Percentiles rank a stretch among this genome's conserved stretches.
Evolutionary conservation across 2,329 filamentous ascomycete genomes (phyloP).

Genomic region (Penicillium palitans): DNA sequence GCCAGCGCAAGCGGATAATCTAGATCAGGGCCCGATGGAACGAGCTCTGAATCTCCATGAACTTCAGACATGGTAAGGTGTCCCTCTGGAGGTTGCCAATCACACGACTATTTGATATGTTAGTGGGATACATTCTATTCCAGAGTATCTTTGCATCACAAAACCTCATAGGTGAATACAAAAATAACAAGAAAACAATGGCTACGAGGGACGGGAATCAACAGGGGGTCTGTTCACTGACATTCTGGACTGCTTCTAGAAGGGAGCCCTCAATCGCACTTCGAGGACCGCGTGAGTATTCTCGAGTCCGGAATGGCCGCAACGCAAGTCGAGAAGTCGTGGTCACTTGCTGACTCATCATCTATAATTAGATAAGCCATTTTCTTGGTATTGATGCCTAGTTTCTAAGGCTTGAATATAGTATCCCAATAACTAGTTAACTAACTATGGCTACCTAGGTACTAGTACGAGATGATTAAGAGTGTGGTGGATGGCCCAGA

Average conservation of each 20-base stretch:
- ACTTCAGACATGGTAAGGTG: slow-evolving; percentile 39
- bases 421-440: too few species aligned
- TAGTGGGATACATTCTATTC: slow-evolving; percentile 24
- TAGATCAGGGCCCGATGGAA: slow-evolving; percentile 33
- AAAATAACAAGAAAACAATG: slow-evolving; percentile 4
- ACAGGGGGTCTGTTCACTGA: slow-evolving; percentile 23
- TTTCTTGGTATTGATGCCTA: too few species aligned
- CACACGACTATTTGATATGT: slow-evolving; percentile 40
- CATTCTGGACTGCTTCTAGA: slow-evolving; percentile 29
- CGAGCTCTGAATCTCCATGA: slow-evolving; percentile 36
- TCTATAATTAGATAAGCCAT: background rate
- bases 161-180: slow-evolving; percentile 1
- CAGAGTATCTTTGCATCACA: background rate
- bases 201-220: slow-evolving; percentile 8
- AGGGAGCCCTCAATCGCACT: slow-evolving; percentile 32
- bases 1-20: slow-evolving; percentile 67
- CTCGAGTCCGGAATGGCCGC: slow-evolving; percentile 44
- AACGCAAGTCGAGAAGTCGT: slow-evolving; percentile 32
- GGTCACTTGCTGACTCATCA: slow-evolving; percentile 3
- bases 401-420: too few species aligned
- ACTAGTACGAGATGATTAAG: too few species aligned
- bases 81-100: slow-evolving; percentile 25
- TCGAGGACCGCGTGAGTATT: slow-evolving; percentile 47
- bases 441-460: too few species aligned
- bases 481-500: too few species aligned